phyloP scores from a whole-genome alignment of 768 basidiomycete species.

The Boletus rufocinnamomeus region DNA sequence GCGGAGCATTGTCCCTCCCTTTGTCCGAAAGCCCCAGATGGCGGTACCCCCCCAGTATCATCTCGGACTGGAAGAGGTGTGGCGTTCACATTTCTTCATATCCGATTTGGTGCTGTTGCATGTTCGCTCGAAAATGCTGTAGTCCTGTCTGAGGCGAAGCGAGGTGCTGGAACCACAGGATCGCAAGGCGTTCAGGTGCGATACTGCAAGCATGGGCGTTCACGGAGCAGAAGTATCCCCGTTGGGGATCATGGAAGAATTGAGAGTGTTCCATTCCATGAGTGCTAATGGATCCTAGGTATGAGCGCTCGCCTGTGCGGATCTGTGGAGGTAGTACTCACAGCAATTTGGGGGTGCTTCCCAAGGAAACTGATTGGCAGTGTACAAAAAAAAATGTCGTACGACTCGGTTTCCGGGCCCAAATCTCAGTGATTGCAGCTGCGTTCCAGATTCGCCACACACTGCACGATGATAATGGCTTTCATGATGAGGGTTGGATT shows the following conservation, averaged over 20 bases:
- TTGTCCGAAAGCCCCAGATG: slow-evolving; percentile 8
- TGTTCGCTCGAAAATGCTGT: background rate
- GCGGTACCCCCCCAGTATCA: background rate
- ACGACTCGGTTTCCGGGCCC: background rate
- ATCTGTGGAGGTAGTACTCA: slow-evolving; percentile 9
- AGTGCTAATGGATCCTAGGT: background rate
- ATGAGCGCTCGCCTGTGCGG: background rate
- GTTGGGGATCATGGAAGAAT: background rate
- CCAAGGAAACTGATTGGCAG: background rate
- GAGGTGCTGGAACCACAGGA: slow-evolving; percentile 6
- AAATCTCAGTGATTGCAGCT: slow-evolving; percentile 1
- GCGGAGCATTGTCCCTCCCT: background rate
- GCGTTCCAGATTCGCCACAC: slow-evolving; percentile 12
- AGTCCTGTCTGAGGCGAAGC: slow-evolving; percentile 24
- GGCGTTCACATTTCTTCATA: slow-evolving; percentile 14
- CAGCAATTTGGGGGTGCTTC: background rate
- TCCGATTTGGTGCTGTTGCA: slow-evolving; percentile 3
- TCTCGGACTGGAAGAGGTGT: slow-evolving; percentile 5
- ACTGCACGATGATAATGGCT: background rate
- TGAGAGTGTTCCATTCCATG: slow-evolving; percentile 3
- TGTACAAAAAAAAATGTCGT: slow-evolving; percentile 4
- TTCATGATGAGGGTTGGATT: background rate
- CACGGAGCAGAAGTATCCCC: background rate
- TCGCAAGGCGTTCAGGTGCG: background rate
- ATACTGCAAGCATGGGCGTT: background rate